Evolutionary conservation across 2,329 filamentous ascomycete species (phyloP).

Genomic region (Hypoxylon sp.): DNA sequence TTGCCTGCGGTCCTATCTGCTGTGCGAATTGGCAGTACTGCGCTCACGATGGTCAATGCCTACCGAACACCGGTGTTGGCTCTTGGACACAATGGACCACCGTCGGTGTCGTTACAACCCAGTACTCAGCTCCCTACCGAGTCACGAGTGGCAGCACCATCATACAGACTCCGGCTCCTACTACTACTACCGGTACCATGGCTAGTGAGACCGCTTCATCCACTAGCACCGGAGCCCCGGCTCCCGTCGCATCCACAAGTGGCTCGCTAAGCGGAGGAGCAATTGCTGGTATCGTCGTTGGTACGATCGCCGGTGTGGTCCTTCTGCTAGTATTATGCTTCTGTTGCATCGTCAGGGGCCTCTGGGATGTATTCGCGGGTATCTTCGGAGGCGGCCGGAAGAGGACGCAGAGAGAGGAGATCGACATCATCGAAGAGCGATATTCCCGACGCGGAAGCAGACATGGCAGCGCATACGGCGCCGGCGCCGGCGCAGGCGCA

Average conservation of each 20-base stretch:
- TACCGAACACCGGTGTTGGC: constrained; percentile 61
- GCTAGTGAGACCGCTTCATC: constrained; percentile 68
- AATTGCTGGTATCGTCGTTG: constrained; percentile 86
- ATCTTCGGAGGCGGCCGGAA: constrained; percentile 71
- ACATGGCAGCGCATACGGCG: constrained; percentile 61
- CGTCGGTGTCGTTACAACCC: constrained; percentile 66
- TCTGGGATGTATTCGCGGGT: constrained; percentile 72
- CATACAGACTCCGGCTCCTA: constrained; percentile 58
- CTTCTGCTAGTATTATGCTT: constrained; percentile 80
- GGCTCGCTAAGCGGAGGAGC: constrained; percentile 75
- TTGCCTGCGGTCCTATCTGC: constrained; percentile 77
- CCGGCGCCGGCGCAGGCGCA: constrained; percentile 44
- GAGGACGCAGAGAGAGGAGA: constrained; percentile 65
- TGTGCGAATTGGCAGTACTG: constrained; percentile 80
- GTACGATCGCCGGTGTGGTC: constrained; percentile 75
- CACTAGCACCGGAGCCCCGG: constrained; percentile 62
- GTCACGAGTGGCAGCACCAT: constrained; percentile 67
- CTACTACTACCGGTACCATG: constrained; percentile 69
- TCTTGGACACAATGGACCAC: constrained; percentile 61
- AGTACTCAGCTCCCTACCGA: constrained; percentile 65
- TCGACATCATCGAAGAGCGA: constrained; percentile 75
- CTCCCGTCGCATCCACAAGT: constrained; percentile 59
- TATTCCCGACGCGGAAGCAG: constrained; percentile 67
- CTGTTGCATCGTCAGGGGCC: constrained; percentile 76
- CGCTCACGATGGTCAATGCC: constrained; percentile 70